phyloP scores from a whole-genome alignment of 805 yeast species.

The Hemisphaericaspora nanyangensis region DNA sequence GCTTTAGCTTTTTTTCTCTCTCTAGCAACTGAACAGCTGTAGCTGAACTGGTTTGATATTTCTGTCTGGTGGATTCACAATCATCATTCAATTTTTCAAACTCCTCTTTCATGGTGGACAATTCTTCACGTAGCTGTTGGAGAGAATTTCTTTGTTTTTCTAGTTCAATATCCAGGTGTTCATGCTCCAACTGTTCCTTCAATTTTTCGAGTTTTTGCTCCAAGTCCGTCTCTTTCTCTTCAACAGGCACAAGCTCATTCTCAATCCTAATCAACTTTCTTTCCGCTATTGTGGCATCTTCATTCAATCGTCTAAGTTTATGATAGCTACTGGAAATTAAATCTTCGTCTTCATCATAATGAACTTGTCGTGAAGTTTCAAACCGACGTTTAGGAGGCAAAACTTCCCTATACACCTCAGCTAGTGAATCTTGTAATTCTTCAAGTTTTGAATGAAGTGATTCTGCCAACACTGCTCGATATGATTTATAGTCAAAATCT shows the following conservation, averaged over 20 bases:
- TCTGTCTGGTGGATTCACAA: conserved; percentile 22
- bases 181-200: conserved; percentile 3
- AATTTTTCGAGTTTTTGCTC: conserved; percentile 12
- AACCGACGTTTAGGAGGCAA: conserved; percentile 19
- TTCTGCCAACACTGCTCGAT: conserved; percentile 26
- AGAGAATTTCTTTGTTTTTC: conserved; percentile 9
- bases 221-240: conserved; percentile 13
- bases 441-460: conserved; percentile 19
- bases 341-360: conserved; percentile 31
- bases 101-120: conserved; percentile 20
- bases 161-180: neutral
- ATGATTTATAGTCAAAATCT: conserved; percentile 22
- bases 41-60: conserved; percentile 32
- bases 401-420: conserved; percentile 9
- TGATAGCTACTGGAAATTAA: conserved; percentile 28
- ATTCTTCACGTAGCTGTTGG: conserved; percentile 23
- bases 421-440: conserved; percentile 15
- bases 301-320: conserved; percentile 31
- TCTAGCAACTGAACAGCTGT: conserved; percentile 29
- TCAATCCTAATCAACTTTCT: conserved; percentile 30
- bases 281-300: conserved; percentile 30
- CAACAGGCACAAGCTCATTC: conserved; percentile 20
- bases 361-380: conserved; percentile 30
- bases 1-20: conserved; percentile 17
- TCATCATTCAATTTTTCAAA: conserved; percentile 23